These are phyloP conservation scores for Echium plantagineum DNA, from an alignment of 257 asterid genomes.

Conservation along the genomic window DNA sequence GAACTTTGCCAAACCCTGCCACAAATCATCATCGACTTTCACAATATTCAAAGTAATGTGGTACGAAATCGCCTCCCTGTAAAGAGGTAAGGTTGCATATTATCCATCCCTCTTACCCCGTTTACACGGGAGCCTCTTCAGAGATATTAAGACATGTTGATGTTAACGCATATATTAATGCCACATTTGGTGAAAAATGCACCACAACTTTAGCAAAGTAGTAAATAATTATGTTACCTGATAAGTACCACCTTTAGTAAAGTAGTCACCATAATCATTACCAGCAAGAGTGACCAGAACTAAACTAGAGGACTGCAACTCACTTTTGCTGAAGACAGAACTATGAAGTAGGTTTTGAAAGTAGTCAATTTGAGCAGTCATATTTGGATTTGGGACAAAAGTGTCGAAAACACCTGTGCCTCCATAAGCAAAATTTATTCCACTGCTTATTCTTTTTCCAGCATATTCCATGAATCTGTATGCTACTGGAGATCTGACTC, in stretches of 20 bases:
- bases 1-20: conserved; percentile 28
- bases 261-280: conserved; percentile 48
- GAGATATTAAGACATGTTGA: too few relatives aligned
- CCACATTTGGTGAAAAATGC: not conserved
- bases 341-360: conserved; percentile 39
- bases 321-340: conserved; percentile 20
- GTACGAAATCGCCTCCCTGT: too few relatives aligned
- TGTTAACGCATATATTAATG: not conserved
- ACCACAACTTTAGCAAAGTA: conserved; percentile 8
- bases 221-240: conserved; percentile 22
- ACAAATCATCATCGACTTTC: not conserved
- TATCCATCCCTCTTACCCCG: too few relatives aligned
- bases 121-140: too few relatives aligned
- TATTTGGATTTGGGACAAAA: conserved; percentile 45
- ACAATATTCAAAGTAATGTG: too few relatives aligned
- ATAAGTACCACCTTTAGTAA: conserved; percentile 24
- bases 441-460: conserved; percentile 6
- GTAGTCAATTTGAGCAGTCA: conserved; percentile 51
- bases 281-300: conserved; percentile 59
- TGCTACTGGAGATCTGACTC: not conserved
- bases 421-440: conserved; percentile 59
- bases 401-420: conserved; percentile 68
- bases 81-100: too few relatives aligned
- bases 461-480: not conserved
- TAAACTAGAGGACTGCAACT: conserved; percentile 22